Evolutionary conservation across 2,329 filamentous ascomycete species (phyloP).

Genomic region (Phialophora verrucosa): DNA sequence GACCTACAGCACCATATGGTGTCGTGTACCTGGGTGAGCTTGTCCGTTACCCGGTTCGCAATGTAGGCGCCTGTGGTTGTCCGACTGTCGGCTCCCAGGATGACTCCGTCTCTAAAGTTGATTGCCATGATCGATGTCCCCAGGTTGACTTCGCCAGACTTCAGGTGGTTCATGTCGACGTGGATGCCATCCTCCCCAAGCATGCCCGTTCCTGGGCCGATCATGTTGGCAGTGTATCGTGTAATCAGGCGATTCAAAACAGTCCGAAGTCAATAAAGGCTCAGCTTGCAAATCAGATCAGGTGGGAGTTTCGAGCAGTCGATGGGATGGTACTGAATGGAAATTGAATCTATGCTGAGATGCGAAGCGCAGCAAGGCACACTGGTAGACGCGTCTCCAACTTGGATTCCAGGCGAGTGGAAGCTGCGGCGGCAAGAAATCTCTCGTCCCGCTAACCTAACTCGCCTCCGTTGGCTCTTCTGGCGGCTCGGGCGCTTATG

Average conservation of each 20-base stretch:
- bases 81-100: conserved; percentile 93
- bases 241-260: background rate
- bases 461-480: background rate
- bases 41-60: conserved; percentile 98
- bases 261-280: background rate
- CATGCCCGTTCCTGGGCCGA: conserved; percentile 51
- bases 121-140: conserved; percentile 99
- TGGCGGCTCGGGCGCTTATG: background rate
- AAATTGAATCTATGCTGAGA: conserved; percentile 3
- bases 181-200: conserved; percentile 85
- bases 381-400: conserved; percentile 24
- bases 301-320: background rate
- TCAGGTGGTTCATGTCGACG: conserved; percentile 97
- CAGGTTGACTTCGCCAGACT: conserved; percentile 98
- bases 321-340: conserved; percentile 13
- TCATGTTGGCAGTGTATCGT: conserved; percentile 43
- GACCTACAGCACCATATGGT: conserved; percentile 99
- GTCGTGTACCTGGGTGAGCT: conserved; percentile 96
- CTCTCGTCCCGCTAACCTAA: background rate
- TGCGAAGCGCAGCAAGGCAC: conserved; percentile 26
- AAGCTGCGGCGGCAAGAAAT: conserved; percentile 13
- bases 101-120: conserved; percentile 98
- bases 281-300: background rate
- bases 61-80: conserved; percentile 98
- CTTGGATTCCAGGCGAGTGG: background rate